Base-by-base conservation (phyloP, 2,329 filamentous ascomycete genomes). In the Monosporascus cannonballus region DNA sequence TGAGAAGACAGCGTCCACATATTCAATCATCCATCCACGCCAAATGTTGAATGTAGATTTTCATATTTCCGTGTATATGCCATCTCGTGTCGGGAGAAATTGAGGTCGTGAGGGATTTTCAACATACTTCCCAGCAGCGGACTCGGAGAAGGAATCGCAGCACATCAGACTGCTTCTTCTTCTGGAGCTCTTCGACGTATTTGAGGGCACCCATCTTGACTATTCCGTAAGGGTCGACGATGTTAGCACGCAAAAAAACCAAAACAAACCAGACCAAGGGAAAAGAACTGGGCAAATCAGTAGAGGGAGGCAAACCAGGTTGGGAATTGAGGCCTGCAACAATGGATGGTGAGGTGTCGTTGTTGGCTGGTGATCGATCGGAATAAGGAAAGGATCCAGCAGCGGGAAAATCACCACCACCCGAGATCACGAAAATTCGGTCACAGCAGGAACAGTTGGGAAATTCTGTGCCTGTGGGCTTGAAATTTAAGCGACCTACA, bases 131-230 rank as follows among this genome's bases (percentile, higher is more conserved):
- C 94, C 94, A 99, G 92, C 94, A 99, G 82, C 94, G 92, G 75
- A 96, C 91, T 78, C 91, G 93, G 79, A 96, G 90, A 81, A 99
- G 88, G 86, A 99, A 99, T 83, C 92, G 92, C 83, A 97, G 90
- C 75, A 99, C 89, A 86, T 99, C 94, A 78, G 90, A 96, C 88
- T 99, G 94, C 91, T 99, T 99, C 90, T 96, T 96, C 91, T 99
- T 97, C 80, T 96, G 91, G 83, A 99, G 89, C 86, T 99, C 94
- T 87, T 99, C 95, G 81, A 99, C 90, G 84, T 96, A 99, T 84
- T 99, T 99, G 79, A 96, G 90, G 84, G 93, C 93, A 89, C 94
- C 94, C 94, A 96, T 96, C 85, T 93, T 83, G 74, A 71, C 79
- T 82, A 65, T 67, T 59, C 25, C 4, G 34, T 30, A 20, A 45